phyloP scores from a whole-genome alignment of 73 alveolate genomes.

The Symbiodinium pilosum region DNA sequence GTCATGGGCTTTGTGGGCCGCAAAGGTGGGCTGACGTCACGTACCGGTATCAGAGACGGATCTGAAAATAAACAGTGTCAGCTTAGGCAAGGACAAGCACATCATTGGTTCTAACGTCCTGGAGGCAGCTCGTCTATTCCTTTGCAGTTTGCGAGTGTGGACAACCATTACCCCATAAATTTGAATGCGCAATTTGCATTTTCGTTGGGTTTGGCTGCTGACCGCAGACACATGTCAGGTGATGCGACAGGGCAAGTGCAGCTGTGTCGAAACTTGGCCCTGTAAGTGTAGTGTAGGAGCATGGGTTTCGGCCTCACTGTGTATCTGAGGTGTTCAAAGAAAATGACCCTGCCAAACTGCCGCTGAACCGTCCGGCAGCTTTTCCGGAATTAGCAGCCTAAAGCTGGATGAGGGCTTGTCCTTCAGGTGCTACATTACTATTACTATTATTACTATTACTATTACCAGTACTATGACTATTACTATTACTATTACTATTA shows the following conservation, averaged over 20 bases:
- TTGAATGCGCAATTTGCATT: no score
- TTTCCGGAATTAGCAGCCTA: no score
- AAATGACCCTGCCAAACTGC: constrained; percentile 49
- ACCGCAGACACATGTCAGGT: no score
- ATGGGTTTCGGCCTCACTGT: neutral
- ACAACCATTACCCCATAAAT: no score
- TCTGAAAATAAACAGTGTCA: neutral
- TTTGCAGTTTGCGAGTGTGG: no score
- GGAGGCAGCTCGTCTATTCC: constrained; percentile 19
- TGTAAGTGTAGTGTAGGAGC: no score
- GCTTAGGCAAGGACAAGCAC: constrained; percentile 73
- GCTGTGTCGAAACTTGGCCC: constrained; percentile 37
- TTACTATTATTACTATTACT: no score
- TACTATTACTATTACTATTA: no score
- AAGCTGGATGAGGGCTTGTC: no score
- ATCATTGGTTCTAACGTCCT: constrained; percentile 81
- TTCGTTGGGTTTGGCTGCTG: no score
- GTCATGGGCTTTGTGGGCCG: constrained; percentile 89
- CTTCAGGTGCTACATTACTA: no score
- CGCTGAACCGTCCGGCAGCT: constrained; percentile 43
- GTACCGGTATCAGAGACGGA: neutral
- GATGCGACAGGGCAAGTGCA: constrained; percentile 79
- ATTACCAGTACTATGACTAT: no score
- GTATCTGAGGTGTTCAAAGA: constrained; percentile 70
- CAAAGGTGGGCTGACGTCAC: neutral